These are phyloP conservation scores for Ambrosia trifida DNA, from an alignment of 129 eudicot species.

Conservation along the genomic window DNA sequence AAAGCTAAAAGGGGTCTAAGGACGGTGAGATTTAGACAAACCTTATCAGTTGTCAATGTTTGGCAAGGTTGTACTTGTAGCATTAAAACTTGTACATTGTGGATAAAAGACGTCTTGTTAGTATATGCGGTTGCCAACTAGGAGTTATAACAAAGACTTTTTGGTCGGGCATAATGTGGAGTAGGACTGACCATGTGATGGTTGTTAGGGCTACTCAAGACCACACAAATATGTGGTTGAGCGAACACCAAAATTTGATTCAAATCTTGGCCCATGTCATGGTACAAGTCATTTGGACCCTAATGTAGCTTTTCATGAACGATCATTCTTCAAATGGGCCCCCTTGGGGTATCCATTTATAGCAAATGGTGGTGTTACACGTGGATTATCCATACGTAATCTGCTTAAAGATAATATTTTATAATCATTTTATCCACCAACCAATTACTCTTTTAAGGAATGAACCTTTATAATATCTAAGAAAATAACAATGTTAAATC, in stretches of 20 bases:
- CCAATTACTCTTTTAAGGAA: background rate
- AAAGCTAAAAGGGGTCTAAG: too few relatives aligned
- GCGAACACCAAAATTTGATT: conserved; percentile 17
- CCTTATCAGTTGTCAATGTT: background rate
- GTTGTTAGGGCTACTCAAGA: conserved; percentile 35
- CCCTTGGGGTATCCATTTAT: conserved; percentile 33
- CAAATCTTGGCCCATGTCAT: conserved; percentile 37
- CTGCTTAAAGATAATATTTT: conserved; percentile 23
- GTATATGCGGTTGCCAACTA: conserved; percentile 21
- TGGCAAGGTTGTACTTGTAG: background rate
- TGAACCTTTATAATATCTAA: background rate
- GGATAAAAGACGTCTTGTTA: conserved; percentile 10
- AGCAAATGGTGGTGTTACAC: conserved; percentile 35
- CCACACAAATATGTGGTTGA: conserved; percentile 54
- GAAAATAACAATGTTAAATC: too few relatives aligned
- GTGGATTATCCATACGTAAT: conserved; percentile 30
- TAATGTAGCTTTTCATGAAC: conserved; percentile 13
- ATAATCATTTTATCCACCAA: background rate
- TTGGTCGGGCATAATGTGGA: conserved; percentile 32
- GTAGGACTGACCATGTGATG: conserved; percentile 25
- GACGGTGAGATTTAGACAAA: too few relatives aligned
- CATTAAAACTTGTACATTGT: background rate
- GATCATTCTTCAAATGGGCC: conserved; percentile 22
- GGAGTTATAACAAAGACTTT: conserved; percentile 22
- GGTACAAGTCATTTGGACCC: conserved; percentile 30